phyloP scores from a whole-genome alignment of 1,284 basidiomycete species.

The Trametes polyzona region DNA sequence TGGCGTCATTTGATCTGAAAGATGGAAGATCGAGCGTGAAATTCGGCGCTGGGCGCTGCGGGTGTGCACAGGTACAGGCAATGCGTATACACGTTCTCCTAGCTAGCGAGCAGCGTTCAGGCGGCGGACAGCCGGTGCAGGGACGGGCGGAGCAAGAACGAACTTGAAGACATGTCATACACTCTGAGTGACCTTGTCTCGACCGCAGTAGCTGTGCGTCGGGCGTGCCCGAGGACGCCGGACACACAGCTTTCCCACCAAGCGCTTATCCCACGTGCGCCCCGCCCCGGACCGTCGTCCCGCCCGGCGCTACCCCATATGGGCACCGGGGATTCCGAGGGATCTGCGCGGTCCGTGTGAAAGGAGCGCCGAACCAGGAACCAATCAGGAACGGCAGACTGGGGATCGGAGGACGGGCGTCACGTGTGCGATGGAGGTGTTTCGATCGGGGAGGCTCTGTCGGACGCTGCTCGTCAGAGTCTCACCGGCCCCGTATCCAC shows the following conservation, averaged over 20 bases:
- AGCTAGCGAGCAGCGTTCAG: not conserved
- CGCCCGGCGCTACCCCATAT: not conserved
- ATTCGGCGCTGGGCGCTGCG: not conserved
- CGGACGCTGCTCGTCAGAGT: conserved; percentile 1
- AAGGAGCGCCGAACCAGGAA: conserved; percentile 2
- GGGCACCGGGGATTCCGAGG: not conserved
- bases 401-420: not conserved
- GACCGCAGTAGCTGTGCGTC: not conserved
- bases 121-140: not conserved
- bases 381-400: not conserved
- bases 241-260: not conserved
- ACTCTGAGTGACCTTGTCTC: not conserved
- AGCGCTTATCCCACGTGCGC: not conserved
- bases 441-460: conserved; percentile 10
- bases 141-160: not conserved
- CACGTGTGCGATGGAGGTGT: conserved; percentile 1
- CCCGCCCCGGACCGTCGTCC: not conserved
- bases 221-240: conserved; percentile 6
- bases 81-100: not conserved
- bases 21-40: not conserved
- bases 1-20: not conserved
- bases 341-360: conserved; percentile 20
- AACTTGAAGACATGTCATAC: too few relatives aligned
- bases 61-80: not conserved
- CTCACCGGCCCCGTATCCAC: too few relatives aligned